These are phyloP conservation scores for Podila clonocystis DNA, from an alignment of 192 early-diverging fungal species.

Conservation along the genomic window DNA sequence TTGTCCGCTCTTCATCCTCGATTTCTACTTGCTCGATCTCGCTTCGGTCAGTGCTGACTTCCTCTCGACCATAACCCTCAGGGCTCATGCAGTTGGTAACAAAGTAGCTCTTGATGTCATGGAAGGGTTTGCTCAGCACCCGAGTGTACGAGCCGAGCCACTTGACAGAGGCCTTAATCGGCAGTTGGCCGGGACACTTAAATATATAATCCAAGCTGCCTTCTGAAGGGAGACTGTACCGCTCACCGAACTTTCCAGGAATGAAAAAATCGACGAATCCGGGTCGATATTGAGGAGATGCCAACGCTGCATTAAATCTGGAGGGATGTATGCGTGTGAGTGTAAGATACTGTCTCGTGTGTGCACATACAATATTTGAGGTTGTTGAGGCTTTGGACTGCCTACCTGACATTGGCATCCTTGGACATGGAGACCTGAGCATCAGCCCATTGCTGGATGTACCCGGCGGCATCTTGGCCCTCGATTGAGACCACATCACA, in stretches of 20 bases:
- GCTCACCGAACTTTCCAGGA: slow-evolving; percentile 22
- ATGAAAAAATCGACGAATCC: slow-evolving; percentile 15
- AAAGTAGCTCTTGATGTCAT: slow-evolving; percentile 11
- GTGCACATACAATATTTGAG: too few relatives aligned
- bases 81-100: slow-evolving; percentile 21
- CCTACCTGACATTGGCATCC: slow-evolving; percentile 28
- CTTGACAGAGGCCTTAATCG: background rate
- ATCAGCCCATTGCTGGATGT: slow-evolving; percentile 43
- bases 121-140: slow-evolving; percentile 6
- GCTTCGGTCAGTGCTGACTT: background rate
- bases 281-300: slow-evolving; percentile 13
- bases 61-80: background rate
- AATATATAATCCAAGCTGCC: slow-evolving; percentile 2
- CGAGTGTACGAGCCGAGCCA: slow-evolving; percentile 24
- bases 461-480: slow-evolving; percentile 15
- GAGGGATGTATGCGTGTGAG: background rate
- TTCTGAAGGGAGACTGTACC: slow-evolving; percentile 13
- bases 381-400: background rate
- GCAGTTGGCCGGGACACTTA: slow-evolving; percentile 6
- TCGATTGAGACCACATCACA: slow-evolving; percentile 23
- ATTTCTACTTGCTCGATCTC: background rate
- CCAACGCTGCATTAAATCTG: slow-evolving; percentile 38
- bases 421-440: slow-evolving; percentile 22
- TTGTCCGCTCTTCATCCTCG: background rate
- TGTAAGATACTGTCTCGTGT: background rate